Evolutionary conservation across 805 yeast genomes (phyloP).

Genomic region (Wickerhamomyces pijperi): DNA sequence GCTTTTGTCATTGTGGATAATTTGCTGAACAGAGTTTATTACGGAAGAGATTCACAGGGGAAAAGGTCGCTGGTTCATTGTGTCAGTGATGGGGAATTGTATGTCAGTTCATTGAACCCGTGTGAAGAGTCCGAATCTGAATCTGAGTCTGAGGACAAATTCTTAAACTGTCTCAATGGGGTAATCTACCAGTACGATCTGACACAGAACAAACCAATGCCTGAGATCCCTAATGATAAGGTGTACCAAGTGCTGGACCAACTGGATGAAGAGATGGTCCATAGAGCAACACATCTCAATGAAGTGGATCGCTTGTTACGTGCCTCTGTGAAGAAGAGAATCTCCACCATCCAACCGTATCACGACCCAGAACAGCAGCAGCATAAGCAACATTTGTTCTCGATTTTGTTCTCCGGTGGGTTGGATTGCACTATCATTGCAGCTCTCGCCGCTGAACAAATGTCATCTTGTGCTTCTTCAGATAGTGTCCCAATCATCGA

Average conservation of each 20-base stretch:
- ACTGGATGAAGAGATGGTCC: slow-evolving; percentile 12
- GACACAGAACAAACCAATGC: slow-evolving; percentile 8
- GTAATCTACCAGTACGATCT: slow-evolving; percentile 33
- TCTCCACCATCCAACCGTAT: slow-evolving; percentile 50
- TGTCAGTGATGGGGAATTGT: slow-evolving; percentile 22
- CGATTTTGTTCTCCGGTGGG: slow-evolving; percentile 87
- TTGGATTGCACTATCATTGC: slow-evolving; percentile 84
- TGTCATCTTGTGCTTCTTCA: slow-evolving; percentile 19
- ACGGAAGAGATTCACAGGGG: slow-evolving; percentile 81
- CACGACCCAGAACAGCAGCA: no score
- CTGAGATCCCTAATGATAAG: slow-evolving; percentile 3
- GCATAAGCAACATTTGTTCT: slow-evolving; percentile 36
- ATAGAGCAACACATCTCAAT: slow-evolving; percentile 6
- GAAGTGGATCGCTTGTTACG: slow-evolving; percentile 21
- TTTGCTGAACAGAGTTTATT: slow-evolving; percentile 34
- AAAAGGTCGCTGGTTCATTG: slow-evolving; percentile 59
- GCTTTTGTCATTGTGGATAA: slow-evolving; percentile 48
- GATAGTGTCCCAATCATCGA: slow-evolving; percentile 33
- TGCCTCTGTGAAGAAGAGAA: slow-evolving; percentile 35
- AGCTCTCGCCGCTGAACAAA: slow-evolving; percentile 32
- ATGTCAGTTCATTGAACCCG: slow-evolving; percentile 30
- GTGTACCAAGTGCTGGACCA: slow-evolving; percentile 12
- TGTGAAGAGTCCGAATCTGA: no score
- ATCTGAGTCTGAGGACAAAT: slow-evolving; percentile 13
- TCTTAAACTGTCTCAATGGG: slow-evolving; percentile 47